Evolutionary conservation across 331 rosid species (phyloP), one percentile per base, ranked within the genome.

Genomic region (Malus hybrid): DNA sequence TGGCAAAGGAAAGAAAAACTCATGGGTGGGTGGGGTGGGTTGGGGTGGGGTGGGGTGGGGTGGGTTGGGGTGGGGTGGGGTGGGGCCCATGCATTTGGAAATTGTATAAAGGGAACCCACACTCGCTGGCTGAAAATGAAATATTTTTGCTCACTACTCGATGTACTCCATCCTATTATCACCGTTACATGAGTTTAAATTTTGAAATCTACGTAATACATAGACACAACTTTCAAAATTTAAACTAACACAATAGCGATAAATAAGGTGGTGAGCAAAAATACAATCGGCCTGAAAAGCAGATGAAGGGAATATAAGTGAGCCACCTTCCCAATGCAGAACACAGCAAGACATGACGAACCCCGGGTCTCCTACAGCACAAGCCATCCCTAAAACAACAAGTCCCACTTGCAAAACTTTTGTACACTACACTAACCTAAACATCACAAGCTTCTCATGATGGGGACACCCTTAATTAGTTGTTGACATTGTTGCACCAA

Each of bases 231-330:
- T 36, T 0, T 36, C 1, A 36, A 36, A 36, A 36, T 36, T 36
- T 36, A 36, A 36, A 36, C 11, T 36, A 8, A 39, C 44, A 39
- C 12, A 39, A 39, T 2, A 39, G 4, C 44, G 12, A 39, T 39
- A 39, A 9, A 39, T 39, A 39, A 2, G 1, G 0, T 39, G 1
- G 0, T 39, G 4, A 39, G 12, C 1, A 39, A 39, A 39, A 39
- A 39, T 39, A 2, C 44, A 39, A 1, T 0, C 12, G 44, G 12
- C 1, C 29, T 39, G 44, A 85, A 88, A 84, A 79, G 88, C 92
- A 88, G 63, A 68, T 66, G 63, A 20, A 64, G 56, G 32, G 77
- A 75, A 82, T 67, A 80, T 70, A 77, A 73, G 77, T 55, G 55
- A 60, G 67, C 34, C 81, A 67, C 68, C 32, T 76, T 13, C 76